A percentile compares a stretch with the other conserved stretches of the same genome.
Conservation (phyloP, 345 rosid species). For the Syzygium grande region DNA sequence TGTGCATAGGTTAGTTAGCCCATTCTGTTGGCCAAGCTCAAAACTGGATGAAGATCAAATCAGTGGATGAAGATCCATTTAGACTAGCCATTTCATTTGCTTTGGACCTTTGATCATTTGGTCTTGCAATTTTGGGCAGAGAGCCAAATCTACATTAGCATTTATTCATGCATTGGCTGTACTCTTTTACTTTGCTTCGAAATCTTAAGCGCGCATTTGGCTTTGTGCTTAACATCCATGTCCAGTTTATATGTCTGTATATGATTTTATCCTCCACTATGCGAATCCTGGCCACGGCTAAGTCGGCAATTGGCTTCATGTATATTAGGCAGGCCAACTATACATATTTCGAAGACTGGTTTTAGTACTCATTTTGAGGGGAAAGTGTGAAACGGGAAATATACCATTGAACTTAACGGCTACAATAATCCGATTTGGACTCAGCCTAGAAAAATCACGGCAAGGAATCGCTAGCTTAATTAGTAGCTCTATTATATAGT, state of each 20-base stretch:
- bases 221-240: not conserved
- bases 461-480: not conserved
- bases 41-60: not conserved
- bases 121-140: not conserved
- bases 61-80: not conserved
- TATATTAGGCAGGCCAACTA: not conserved
- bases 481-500: not conserved
- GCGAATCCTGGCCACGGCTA: not conserved
- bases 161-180: not conserved
- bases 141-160: not conserved
- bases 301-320: not conserved
- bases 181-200: not conserved
- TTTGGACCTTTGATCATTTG: not conserved
- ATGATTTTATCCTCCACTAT: not conserved
- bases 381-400: not conserved
- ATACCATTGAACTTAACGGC: not conserved
- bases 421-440: not conserved
- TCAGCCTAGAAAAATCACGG: not conserved
- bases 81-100: not conserved
- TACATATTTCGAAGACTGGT: not conserved
- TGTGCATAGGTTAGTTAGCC: not conserved
- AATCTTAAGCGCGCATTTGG: not conserved
- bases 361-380: not conserved
- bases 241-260: not conserved
- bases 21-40: not conserved